A percentile compares a stretch with the other conserved stretches of the same genome.
Evolutionary conservation across 805 yeast genomes (phyloP).

Genomic region (Schwanniomyces vanrijiae): DNA sequence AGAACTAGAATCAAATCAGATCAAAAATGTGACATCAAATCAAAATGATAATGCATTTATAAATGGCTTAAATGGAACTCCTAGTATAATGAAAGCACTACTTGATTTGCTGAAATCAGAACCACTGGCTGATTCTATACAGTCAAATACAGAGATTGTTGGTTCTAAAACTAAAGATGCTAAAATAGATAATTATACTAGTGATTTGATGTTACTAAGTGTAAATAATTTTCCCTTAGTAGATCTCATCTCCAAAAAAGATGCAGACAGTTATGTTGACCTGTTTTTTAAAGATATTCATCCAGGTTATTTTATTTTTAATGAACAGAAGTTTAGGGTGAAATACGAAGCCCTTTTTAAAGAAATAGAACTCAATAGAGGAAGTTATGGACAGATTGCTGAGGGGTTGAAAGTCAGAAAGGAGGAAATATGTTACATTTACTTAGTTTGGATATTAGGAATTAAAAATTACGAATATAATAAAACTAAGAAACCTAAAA

Average conservation of each 20-base stretch:
- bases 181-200: neutral
- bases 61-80: constrained; percentile 1
- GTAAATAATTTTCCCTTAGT: constrained; percentile 39
- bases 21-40: neutral
- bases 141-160: neutral
- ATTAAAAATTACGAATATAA: constrained; percentile 21
- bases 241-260: constrained; percentile 27
- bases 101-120: neutral
- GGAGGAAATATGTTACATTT: constrained; percentile 39
- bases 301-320: constrained; percentile 43
- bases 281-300: constrained; percentile 44
- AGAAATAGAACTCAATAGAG: neutral
- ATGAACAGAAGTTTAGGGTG: constrained; percentile 3
- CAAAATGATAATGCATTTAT: neutral
- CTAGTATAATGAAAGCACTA: neutral
- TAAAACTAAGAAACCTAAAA: constrained; percentile 11
- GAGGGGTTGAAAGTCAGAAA: neutral
- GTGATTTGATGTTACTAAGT: neutral
- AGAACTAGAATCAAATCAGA: neutral
- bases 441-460: constrained; percentile 47
- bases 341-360: constrained; percentile 1
- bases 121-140: neutral
- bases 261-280: constrained; percentile 35
- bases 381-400: neutral
- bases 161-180: neutral